phyloP scores from a whole-genome alignment of 305 asterid species.

The Striga hermonthica region DNA sequence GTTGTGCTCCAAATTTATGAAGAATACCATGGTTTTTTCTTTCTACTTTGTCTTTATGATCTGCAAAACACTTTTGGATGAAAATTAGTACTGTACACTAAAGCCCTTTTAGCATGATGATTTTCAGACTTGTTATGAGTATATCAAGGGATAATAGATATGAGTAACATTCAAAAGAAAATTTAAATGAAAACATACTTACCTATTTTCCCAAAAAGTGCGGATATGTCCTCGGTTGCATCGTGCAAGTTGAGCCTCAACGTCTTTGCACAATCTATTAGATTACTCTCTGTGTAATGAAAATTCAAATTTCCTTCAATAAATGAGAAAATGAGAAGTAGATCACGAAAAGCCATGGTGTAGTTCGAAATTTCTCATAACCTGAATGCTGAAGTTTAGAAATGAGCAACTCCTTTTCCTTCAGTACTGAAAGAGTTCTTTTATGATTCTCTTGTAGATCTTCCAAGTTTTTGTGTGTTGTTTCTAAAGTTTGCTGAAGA shows the following conservation, averaged over 20 bases:
- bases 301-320: conserved; percentile 4
- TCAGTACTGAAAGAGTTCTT: conserved; percentile 46
- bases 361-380: conserved; percentile 25
- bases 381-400: conserved; percentile 66
- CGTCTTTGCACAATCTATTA: conserved; percentile 65
- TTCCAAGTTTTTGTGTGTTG: conserved; percentile 46
- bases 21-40: conserved; percentile 58
- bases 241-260: conserved; percentile 52
- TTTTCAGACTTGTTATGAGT: neutral
- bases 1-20: conserved; percentile 54
- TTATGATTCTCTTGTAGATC: conserved; percentile 60
- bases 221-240: conserved; percentile 65
- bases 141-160: too few relatives aligned
- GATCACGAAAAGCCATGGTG: conserved; percentile 5
- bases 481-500: conserved; percentile 53
- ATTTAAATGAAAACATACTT: conserved; percentile 22
- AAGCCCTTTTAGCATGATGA: neutral
- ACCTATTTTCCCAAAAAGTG: conserved; percentile 73
- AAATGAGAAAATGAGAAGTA: conserved; percentile 5
- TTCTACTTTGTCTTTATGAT: conserved; percentile 62
- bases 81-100: conserved; percentile 25
- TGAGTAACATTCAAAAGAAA: neutral
- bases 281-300: conserved; percentile 52
- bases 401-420: conserved; percentile 58
- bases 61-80: conserved; percentile 39